These are phyloP conservation scores for Leishmania tropica DNA, from an alignment of 208 protist genomes.

Conservation along the genomic window DNA sequence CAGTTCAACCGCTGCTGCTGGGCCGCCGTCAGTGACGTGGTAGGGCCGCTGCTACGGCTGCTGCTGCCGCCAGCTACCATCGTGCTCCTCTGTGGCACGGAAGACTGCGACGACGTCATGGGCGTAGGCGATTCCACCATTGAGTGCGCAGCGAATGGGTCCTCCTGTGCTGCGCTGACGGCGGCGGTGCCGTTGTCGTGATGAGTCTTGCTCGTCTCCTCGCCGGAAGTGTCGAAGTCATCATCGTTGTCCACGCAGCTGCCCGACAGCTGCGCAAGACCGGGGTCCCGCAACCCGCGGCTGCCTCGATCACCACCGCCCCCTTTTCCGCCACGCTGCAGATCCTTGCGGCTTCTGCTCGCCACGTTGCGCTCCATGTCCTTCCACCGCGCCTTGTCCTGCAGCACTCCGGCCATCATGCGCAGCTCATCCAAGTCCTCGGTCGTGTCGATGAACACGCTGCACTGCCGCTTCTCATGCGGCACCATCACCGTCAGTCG, in stretches of 20 bases:
- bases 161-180: background rate
- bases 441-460: constrained; percentile 70
- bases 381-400: constrained; percentile 52
- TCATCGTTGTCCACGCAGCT: constrained; percentile 7
- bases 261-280: constrained; percentile 3
- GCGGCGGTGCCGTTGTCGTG: background rate
- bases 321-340: background rate
- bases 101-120: background rate
- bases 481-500: constrained; percentile 74
- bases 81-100: background rate
- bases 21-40: background rate
- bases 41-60: background rate
- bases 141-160: background rate
- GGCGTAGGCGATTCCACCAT: background rate
- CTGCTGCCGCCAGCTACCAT: background rate
- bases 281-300: constrained; percentile 16
- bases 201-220: background rate
- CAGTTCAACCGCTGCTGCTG: constrained; percentile 18
- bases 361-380: constrained; percentile 77
- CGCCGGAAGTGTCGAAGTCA: background rate
- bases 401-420: constrained; percentile 69
- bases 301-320: constrained; percentile 4
- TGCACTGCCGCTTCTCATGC: constrained; percentile 58
- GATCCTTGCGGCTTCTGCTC: constrained; percentile 6
- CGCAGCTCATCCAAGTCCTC: constrained; percentile 60